Conservation (phyloP, 208 protist species). For the Crithidia brevicula region DNA sequence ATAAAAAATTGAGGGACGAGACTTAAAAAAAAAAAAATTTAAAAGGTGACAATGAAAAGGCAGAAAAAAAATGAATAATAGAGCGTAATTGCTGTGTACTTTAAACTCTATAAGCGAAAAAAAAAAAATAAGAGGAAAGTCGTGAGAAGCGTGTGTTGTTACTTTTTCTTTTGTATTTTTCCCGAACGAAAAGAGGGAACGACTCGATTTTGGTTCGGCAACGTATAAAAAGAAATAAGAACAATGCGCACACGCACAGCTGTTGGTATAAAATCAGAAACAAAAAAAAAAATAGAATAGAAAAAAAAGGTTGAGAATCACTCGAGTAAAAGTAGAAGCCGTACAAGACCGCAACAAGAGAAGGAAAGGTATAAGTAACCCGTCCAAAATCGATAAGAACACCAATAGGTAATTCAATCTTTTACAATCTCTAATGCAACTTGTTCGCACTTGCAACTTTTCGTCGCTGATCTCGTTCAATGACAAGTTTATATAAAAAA, state of each 20-base stretch:
- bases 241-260: not conserved
- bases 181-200: not conserved
- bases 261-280: not conserved
- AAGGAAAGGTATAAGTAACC: slow-evolving; percentile 6
- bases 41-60: too few species aligned
- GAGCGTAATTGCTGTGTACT: not conserved
- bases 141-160: not conserved
- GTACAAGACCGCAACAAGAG: not conserved
- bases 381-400: not conserved
- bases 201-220: slow-evolving; percentile 2
- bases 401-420: not conserved
- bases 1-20: slow-evolving; percentile 1
- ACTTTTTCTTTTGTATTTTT: not conserved
- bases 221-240: not conserved
- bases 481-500: slow-evolving; percentile 8
- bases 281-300: slow-evolving; percentile 2
- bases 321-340: slow-evolving; percentile 1
- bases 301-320: slow-evolving; percentile 4
- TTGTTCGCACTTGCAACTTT: slow-evolving; percentile 8
- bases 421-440: slow-evolving; percentile 8
- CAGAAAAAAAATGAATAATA: not conserved
- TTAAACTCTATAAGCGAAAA: not conserved
- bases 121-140: not conserved
- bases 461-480: slow-evolving; percentile 13
- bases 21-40: slow-evolving; percentile 22